Base-by-base conservation (phyloP, 192 early-diverging fungal genomes). In the Haplosporangium gracile region DNA sequence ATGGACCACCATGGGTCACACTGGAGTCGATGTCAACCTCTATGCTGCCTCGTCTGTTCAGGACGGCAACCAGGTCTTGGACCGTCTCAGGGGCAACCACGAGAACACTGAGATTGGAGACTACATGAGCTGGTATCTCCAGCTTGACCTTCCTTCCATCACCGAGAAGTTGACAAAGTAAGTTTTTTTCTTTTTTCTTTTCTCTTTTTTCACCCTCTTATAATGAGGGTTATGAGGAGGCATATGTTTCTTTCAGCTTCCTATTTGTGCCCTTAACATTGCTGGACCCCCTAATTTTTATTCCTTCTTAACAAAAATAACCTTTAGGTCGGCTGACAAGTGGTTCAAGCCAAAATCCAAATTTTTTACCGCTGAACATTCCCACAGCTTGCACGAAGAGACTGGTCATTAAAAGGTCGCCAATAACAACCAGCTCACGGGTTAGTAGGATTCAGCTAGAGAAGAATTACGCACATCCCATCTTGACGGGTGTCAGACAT, bases 1-100 rank as follows among this genome's bases (percentile, higher is more conserved):
- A 70, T 96, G 95, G 95, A 89, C 97, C 15, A 98, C 98, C 0
- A 95, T 95, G 87, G 97, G 97, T 9, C 98, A 99, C 81, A 95
- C 95, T 68, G 97, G 94, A 3, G 97, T 98, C 22, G 98, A 99
- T 87, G 98, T 99, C 16, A 99, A 93, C 34, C 79, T 96, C 16
- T 96, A 94, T 81, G 94, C 95, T 0, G 88, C 90, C 49, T 51
- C 72, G 16, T 81, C 80, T 8, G 2, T 6, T n/a, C 93, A 94
- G 5, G 55, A 71, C 15, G 80, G 79, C 6, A 89, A 83, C 24
- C 51, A 78, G 39, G 18, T 40, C n/a, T 53, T 79, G 47, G 74
- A 77, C 11, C 42, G 32, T 18, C 72, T 95, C 60, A 82, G 83
- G 16, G 94, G 94, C 32, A 93, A 86, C 81, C 89, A 93, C 81